Conservation (phyloP, 148 eudicot species). For the Cornus controversa region DNA sequence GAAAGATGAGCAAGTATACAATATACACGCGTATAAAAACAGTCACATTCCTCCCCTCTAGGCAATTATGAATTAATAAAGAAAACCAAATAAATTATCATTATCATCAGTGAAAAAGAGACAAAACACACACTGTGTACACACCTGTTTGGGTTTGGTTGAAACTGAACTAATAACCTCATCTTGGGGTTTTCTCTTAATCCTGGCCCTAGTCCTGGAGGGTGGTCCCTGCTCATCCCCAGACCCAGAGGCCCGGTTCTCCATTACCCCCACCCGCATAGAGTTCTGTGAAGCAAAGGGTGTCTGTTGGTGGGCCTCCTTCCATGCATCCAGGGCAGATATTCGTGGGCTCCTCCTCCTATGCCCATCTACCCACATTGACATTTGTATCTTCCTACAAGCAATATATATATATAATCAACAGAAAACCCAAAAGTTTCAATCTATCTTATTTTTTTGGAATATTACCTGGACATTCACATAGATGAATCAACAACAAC, state of each 20-base stretch:
- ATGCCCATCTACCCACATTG: constrained; percentile 17
- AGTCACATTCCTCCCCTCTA: too few relatives aligned
- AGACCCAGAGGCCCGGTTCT: neutral
- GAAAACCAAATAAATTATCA: neutral
- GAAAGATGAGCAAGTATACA: too few relatives aligned
- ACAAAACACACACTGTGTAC: neutral
- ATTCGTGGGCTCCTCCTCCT: constrained; percentile 47
- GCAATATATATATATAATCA: neutral
- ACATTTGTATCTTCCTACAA: constrained; percentile 18
- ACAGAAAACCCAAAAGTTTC: neutral
- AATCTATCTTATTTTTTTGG: neutral
- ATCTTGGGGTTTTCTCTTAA: constrained; percentile 21
- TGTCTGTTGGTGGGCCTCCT: constrained; percentile 5
- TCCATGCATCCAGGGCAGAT: constrained; percentile 27
- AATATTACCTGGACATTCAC: neutral
- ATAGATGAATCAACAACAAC: neutral
- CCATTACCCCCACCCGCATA: neutral
- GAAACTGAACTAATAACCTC: neutral
- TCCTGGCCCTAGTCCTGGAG: constrained; percentile 10
- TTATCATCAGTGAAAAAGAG: neutral
- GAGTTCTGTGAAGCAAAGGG: constrained; percentile 5
- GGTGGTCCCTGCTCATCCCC: neutral
- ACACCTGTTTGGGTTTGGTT: neutral
- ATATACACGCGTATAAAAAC: too few relatives aligned
- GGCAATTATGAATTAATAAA: neutral